These are phyloP conservation scores for Exophiala bonariae DNA, from an alignment of 2,329 filamentous ascomycete genomes.

Conservation along the genomic window DNA sequence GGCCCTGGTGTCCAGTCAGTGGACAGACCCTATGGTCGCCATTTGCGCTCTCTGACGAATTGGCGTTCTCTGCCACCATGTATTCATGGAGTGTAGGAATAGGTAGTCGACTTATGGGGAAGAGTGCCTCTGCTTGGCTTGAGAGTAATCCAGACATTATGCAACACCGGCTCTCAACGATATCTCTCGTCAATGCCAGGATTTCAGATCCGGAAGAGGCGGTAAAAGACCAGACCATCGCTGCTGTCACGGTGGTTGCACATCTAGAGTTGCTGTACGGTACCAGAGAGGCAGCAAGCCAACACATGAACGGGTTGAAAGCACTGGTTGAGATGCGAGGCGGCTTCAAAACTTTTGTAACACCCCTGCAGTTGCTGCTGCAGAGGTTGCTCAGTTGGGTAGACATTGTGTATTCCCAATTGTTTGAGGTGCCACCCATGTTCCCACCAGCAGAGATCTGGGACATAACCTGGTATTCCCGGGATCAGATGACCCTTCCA, in stretches of 20 bases:
- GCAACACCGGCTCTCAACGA: neutral
- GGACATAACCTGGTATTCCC: neutral
- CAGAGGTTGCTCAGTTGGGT: neutral
- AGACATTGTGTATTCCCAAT: neutral
- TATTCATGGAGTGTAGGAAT: neutral
- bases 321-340: neutral
- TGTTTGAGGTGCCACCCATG: neutral
- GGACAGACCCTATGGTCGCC: neutral
- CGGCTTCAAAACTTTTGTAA: neutral
- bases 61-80: neutral
- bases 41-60: neutral
- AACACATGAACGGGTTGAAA: neutral
- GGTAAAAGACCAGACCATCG: neutral
- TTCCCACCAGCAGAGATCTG: conserved; percentile 2
- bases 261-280: neutral
- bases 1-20: conserved; percentile 5
- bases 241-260: neutral
- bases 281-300: neutral
- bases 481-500: neutral
- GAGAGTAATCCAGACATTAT: neutral
- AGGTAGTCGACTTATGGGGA: neutral
- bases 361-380: neutral
- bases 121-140: neutral
- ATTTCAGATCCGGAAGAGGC: neutral
- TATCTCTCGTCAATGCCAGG: neutral